These are phyloP conservation scores for Phytophthora sp. DNA, from an alignment of 352 stramenopile species.

Conservation along the genomic window DNA sequence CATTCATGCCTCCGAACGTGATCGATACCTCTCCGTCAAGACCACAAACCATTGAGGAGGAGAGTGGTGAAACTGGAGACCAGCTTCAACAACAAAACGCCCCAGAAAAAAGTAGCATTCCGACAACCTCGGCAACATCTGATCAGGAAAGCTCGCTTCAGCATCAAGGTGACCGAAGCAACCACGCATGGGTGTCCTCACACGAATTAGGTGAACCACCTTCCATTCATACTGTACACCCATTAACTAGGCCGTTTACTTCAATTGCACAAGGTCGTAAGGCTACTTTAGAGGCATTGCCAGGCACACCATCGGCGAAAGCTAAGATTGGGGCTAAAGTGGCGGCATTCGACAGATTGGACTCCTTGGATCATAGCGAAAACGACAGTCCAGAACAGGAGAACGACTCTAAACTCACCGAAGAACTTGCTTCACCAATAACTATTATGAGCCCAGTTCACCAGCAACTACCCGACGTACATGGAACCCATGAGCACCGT, in stretches of 20 bases:
- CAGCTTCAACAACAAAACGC: conserved; percentile 3
- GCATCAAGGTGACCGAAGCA: conserved; percentile 16
- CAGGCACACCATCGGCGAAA: conserved; percentile 19
- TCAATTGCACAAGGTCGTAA: conserved; percentile 32
- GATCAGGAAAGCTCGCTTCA: background rate
- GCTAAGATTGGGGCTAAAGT: conserved; percentile 7
- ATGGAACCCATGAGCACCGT: conserved; percentile 10
- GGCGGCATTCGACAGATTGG: conserved; percentile 20
- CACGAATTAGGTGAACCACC: conserved; percentile 12
- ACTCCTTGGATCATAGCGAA: conserved; percentile 10
- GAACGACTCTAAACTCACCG: background rate
- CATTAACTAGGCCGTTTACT: conserved; percentile 27
- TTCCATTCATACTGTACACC: conserved; percentile 25
- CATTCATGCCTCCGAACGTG: conserved; percentile 18
- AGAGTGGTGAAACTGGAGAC: conserved; percentile 10
- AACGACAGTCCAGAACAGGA: conserved; percentile 1
- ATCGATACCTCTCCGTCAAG: conserved; percentile 8
- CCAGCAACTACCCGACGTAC: conserved; percentile 1
- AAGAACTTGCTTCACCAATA: background rate
- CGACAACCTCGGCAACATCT: background rate
- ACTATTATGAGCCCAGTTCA: background rate
- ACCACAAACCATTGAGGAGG: conserved; percentile 25
- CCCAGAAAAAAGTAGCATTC: background rate
- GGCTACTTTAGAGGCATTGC: conserved; percentile 32
- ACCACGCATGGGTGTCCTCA: conserved; percentile 25